These are phyloP conservation scores for Rhododendron henanense DNA, from an alignment of 148 eudicot genomes.

Conservation along the genomic window DNA sequence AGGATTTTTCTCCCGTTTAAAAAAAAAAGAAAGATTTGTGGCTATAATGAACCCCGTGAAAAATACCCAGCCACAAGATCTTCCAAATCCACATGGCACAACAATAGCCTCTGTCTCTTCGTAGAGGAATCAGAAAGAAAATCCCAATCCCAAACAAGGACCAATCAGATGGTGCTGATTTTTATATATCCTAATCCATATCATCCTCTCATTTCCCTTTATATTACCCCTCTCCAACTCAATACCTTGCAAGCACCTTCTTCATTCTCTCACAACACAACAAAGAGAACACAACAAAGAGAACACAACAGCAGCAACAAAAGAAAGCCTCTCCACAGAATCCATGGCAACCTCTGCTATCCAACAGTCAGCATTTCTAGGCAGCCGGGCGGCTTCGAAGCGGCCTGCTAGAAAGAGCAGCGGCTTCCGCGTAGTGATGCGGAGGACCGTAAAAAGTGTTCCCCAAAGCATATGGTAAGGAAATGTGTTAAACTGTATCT, in stretches of 20 bases:
- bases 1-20: too few relatives aligned
- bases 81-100: slow-evolving; percentile 19
- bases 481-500: not conserved
- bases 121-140: slow-evolving; percentile 9
- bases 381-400: slow-evolving; percentile 24
- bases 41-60: too few relatives aligned
- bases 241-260: not conserved
- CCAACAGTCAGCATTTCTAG: slow-evolving; percentile 24
- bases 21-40: too few relatives aligned
- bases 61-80: not conserved
- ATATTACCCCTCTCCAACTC: slow-evolving; percentile 9
- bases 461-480: slow-evolving; percentile 35
- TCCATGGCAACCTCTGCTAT: slow-evolving; percentile 21
- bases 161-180: slow-evolving; percentile 47
- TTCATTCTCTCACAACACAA: not conserved
- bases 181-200: slow-evolving; percentile 45
- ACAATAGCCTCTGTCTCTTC: not conserved
- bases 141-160: slow-evolving; percentile 9
- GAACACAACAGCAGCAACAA: not conserved
- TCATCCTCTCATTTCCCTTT: slow-evolving; percentile 18
- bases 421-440: slow-evolving; percentile 24
- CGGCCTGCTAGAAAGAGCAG: slow-evolving; percentile 18
- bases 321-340: not conserved
- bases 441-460: slow-evolving; percentile 28
- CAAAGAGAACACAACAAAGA: not conserved